Percentiles rank a stretch among this genome's conserved stretches.
Evolutionary conservation across 2,329 filamentous ascomycete species (phyloP).

Genomic region (Zalaria sp.): DNA sequence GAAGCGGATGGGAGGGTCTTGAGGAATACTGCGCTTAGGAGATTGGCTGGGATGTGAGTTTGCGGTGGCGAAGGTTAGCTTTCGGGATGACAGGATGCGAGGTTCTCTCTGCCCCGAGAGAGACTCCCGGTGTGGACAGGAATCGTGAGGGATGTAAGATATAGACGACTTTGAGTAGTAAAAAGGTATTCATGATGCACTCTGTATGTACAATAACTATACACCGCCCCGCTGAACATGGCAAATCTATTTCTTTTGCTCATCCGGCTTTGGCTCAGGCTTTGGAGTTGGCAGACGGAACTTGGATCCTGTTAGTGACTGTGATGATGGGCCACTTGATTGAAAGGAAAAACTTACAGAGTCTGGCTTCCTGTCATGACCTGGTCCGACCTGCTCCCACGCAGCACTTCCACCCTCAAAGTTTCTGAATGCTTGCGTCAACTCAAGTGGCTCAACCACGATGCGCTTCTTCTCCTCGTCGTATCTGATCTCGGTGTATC

Average conservation of each 20-base stretch:
- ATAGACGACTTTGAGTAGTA: no score
- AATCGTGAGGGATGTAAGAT: no score
- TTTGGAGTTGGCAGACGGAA: slow-evolving; percentile 95
- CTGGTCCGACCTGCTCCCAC: slow-evolving; percentile 57
- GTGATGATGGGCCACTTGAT: background rate
- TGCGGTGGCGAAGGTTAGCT: background rate
- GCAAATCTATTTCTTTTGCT: slow-evolving; percentile 68
- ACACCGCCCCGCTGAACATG: slow-evolving; percentile 5
- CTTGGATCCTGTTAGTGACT: slow-evolving; percentile 18
- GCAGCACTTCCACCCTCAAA: slow-evolving; percentile 59
- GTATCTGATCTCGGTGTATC: slow-evolving; percentile 95
- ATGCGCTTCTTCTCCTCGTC: slow-evolving; percentile 99
- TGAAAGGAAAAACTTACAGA: slow-evolving; percentile 26
- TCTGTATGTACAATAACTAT: slow-evolving; percentile 22
- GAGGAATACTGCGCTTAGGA: slow-evolving; percentile 26
- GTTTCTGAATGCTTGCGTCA: slow-evolving; percentile 97
- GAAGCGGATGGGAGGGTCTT: slow-evolving; percentile 24
- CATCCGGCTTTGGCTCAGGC: slow-evolving; percentile 82
- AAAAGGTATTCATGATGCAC: background rate
- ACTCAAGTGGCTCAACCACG: slow-evolving; percentile 90
- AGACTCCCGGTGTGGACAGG: no score
- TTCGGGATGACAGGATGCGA: no score
- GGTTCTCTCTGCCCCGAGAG: no score
- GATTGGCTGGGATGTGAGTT: slow-evolving; percentile 16
- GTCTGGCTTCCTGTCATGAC: slow-evolving; percentile 67